Base-by-base conservation (phyloP, 345 rosid species). In the Rubroshorea leprosula region DNA sequence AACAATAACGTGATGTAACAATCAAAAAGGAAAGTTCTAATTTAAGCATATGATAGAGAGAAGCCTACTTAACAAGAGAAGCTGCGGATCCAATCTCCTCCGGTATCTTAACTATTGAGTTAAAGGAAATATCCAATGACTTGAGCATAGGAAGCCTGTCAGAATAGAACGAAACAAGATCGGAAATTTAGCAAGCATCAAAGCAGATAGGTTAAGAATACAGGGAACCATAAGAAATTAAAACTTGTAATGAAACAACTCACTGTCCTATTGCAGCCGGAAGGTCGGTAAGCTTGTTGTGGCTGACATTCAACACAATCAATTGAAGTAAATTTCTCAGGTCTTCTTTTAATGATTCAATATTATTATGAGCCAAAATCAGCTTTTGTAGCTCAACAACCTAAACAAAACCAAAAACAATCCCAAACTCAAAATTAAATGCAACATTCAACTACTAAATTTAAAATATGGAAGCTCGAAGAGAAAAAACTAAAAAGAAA, bases 341-440 rank as follows among this genome's bases (percentile, higher is more conserved):
- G 39, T 89, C 98, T 51, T 92, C 98, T 61, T 65, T 89, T 39
- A 92, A 68, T n/a, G 56, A 60, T 60, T 92, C 93, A 43, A 92
- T 86, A 12, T 67, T 64, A 55, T 92, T 92, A 69, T 92, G 98
- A 55, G 98, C 98, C 76, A 92, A 79, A 53, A 92, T 92, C 48
- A 92, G 72, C 83, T 89, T 92, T 54, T 81, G 95, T 23, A 92
- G 74, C 70, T 92, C 98, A 74, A 89, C 98, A 54, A 76, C 78
- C 98, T 92, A 18, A 62, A 71, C 49, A 46, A 16, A 68, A 44
- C 17, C 29, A 66, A 58, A n/a, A 15, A 6, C 20, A 63, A 18
- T 55, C 24, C 38, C 6, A 14, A 55, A 1, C 3, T 35, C 19
- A 16, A 24, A 27, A 22, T 39, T 2, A 13, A 51, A 51, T 20